phyloP scores from a whole-genome alignment of 108 stramenopile species.

The Skeletonema tropicum region DNA sequence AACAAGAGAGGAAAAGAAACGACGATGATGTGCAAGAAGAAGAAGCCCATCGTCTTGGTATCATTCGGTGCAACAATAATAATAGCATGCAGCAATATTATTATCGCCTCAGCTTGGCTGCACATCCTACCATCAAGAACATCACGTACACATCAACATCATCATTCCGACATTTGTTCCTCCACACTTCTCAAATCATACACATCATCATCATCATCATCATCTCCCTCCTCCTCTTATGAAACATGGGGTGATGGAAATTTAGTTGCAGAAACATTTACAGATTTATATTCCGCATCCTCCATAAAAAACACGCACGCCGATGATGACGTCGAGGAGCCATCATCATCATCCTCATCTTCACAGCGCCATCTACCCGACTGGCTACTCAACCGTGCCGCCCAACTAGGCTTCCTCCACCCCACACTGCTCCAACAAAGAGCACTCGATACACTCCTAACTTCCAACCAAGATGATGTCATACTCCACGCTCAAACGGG shows the following conservation, averaged over 20 bases:
- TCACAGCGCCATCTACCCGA: constrained; percentile 53
- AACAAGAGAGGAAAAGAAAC: too few species aligned
- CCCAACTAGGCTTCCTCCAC: constrained; percentile 53
- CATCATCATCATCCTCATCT: too few species aligned
- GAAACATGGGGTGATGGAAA: constrained; percentile 51
- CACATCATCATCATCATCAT: neutral
- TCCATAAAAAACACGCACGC: neutral
- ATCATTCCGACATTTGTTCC: neutral
- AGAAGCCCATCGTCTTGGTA: neutral
- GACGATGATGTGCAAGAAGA: neutral
- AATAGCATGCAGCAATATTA: neutral
- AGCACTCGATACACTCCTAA: constrained; percentile 53
- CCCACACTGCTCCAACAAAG: constrained; percentile 76
- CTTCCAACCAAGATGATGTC: constrained; percentile 49
- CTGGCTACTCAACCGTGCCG: constrained; percentile 69
- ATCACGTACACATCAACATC: neutral
- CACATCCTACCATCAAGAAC: neutral
- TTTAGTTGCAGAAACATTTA: constrained; percentile 58
- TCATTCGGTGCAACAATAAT: neutral
- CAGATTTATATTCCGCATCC: constrained; percentile 50
- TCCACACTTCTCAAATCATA: neutral
- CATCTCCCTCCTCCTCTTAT: constrained; percentile 6
- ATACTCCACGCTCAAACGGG: constrained; percentile 88
- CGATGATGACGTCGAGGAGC: too few species aligned
- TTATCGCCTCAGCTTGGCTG: neutral